These are phyloP conservation scores for Penicillium salamii DNA, from an alignment of 495 filamentous ascomycete genomes.

Conservation along the genomic window DNA sequence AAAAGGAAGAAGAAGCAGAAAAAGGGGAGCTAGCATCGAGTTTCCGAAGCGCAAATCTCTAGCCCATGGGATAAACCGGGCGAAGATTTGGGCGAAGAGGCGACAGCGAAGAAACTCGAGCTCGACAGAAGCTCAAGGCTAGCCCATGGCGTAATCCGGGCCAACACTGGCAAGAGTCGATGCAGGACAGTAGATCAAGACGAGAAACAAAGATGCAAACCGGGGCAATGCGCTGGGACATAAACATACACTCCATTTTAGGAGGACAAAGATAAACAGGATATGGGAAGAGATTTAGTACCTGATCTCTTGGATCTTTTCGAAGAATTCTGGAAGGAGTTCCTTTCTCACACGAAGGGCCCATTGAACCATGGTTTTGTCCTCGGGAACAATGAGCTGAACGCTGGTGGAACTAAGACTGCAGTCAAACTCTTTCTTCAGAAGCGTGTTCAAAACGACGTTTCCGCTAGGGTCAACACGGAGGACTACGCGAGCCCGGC, in stretches of 20 bases:
- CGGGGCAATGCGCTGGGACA: conserved; percentile 4
- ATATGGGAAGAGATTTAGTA: conserved; percentile 11
- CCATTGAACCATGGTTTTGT: conserved; percentile 59
- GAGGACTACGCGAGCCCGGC: conserved; percentile 60
- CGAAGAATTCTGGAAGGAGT: conserved; percentile 42
- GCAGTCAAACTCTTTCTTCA: conserved; percentile 60
- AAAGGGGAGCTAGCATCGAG: too few relatives aligned
- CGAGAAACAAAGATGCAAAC: conserved; percentile 1
- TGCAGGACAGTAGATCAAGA: not conserved
- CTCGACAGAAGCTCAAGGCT: not conserved
- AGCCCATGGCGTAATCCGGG: not conserved
- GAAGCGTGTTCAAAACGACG: conserved; percentile 62
- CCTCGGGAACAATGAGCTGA: conserved; percentile 51
- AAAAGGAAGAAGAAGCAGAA: too few relatives aligned
- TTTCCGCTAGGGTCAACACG: conserved; percentile 68
- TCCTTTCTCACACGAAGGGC: conserved; percentile 59
- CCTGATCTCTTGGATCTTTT: conserved; percentile 20
- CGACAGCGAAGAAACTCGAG: too few relatives aligned
- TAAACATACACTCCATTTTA: conserved; percentile 5
- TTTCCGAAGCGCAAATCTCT: too few relatives aligned
- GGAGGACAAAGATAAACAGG: not conserved
- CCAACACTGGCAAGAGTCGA: not conserved
- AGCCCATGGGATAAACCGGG: too few relatives aligned
- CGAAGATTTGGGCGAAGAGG: too few relatives aligned
- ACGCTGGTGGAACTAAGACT: conserved; percentile 51